These are phyloP conservation scores for Extremus antarcticus DNA, from an alignment of 495 filamentous ascomycete species.

Conservation along the genomic window DNA sequence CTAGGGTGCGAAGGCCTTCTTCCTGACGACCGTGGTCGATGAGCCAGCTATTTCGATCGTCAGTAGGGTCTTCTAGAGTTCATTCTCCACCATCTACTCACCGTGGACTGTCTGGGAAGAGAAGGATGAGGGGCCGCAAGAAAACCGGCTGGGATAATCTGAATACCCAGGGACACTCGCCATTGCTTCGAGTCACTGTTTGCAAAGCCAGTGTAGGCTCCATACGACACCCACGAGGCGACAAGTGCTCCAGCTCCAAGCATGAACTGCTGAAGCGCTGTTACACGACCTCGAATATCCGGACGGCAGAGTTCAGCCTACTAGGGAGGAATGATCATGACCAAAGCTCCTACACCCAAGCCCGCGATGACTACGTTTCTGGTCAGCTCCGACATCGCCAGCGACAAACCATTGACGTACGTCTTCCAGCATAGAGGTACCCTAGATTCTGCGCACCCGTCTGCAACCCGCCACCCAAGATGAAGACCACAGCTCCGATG, in stretches of 20 bases:
- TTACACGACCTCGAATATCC: constrained; percentile 38
- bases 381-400: neutral
- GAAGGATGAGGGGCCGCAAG: constrained; percentile 44
- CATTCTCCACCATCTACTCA: neutral
- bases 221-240: constrained; percentile 28
- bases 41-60: constrained; percentile 41
- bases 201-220: constrained; percentile 26
- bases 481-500: constrained; percentile 30
- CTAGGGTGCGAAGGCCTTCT: constrained; percentile 47
- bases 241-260: constrained; percentile 41
- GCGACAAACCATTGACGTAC: no score
- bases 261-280: constrained; percentile 51
- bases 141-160: constrained; percentile 45
- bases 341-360: constrained; percentile 36
- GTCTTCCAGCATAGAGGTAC: constrained; percentile 27
- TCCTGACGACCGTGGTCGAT: constrained; percentile 43
- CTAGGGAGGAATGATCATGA: constrained; percentile 40
- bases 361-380: constrained; percentile 11
- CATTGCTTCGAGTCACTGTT: constrained; percentile 37
- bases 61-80: neutral
- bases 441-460: constrained; percentile 28
- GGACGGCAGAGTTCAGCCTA: constrained; percentile 36
- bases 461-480: constrained; percentile 30
- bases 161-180: constrained; percentile 47
- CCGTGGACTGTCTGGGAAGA: constrained; percentile 47